A percentile compares a stretch with the other conserved stretches of the same genome.
Conservation (phyloP, 257 asterid genomes). For the Solanum ossicruentum region DNA sequence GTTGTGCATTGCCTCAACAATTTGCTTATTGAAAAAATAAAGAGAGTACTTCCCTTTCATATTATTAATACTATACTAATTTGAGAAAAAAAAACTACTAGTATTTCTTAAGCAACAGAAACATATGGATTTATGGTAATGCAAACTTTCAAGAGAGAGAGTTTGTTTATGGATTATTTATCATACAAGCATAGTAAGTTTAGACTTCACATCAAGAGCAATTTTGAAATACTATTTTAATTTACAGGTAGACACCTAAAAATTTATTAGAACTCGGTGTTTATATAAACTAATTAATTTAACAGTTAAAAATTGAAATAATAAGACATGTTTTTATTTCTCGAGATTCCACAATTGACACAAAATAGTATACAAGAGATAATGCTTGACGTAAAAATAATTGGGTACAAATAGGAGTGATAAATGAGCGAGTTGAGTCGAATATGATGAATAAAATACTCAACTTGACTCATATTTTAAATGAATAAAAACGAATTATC, state of each 20-base stretch:
- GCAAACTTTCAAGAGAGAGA: not conserved
- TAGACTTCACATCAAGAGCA: too few species aligned
- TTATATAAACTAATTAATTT: not conserved
- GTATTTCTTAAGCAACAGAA: not conserved
- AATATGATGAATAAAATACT: too few species aligned
- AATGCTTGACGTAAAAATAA: not conserved
- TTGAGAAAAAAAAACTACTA: not conserved
- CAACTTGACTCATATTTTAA: too few species aligned
- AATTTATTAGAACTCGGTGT: not conserved
- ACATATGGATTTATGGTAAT: not conserved
- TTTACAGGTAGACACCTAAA: not conserved
- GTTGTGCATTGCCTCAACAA: too few species aligned
- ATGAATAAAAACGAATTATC: too few species aligned
- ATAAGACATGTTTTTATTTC: not conserved
- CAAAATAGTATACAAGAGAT: not conserved
- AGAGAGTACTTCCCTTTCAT: not conserved
- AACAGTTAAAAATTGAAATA: not conserved
- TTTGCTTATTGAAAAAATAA: too few species aligned
- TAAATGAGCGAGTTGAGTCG: too few species aligned
- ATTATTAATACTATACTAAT: not conserved
- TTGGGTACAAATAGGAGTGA: not conserved
- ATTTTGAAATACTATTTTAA: too few species aligned
- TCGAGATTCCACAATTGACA: not conserved
- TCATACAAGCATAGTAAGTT: too few species aligned
- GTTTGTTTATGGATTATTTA: too few species aligned